Conservation (phyloP, 805 yeast species). For the Debaryomyces tyrocola region DNA sequence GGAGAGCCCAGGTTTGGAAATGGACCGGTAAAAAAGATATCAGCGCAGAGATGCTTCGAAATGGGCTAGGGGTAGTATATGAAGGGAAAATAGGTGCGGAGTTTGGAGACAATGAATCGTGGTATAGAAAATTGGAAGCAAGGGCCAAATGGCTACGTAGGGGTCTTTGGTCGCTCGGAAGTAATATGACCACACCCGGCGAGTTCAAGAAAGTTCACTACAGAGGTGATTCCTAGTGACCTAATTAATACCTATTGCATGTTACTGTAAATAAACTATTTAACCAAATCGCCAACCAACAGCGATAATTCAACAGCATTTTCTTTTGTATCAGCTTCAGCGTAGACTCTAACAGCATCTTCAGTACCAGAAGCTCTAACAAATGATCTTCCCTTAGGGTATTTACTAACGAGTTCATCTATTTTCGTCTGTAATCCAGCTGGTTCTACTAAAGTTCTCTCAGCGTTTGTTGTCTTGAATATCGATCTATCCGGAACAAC, state of each 20-base stretch:
- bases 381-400: conserved; percentile 72
- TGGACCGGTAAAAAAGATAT: conserved; percentile 70
- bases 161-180: conserved; percentile 71
- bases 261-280: conserved; percentile 3
- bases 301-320: conserved; percentile 28
- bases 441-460: conserved; percentile 77
- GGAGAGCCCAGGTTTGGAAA: conserved; percentile 64
- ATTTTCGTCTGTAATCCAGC: conserved; percentile 72
- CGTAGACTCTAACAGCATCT: conserved; percentile 93
- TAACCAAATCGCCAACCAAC: conserved; percentile 28
- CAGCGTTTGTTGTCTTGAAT: conserved; percentile 89
- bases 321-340: conserved; percentile 66
- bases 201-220: conserved; percentile 59
- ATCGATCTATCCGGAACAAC: conserved; percentile 76
- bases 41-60: conserved; percentile 80
- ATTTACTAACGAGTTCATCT: conserved; percentile 60
- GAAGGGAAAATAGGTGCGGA: conserved; percentile 82
- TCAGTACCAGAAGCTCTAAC: conserved; percentile 98
- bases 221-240: conserved; percentile 5
- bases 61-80: conserved; percentile 85
- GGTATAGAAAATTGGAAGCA: conserved; percentile 60
- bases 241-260: neutral
- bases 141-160: conserved; percentile 53
- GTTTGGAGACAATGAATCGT: conserved; percentile 72
- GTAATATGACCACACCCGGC: conserved; percentile 67